Base-by-base conservation (phyloP, 2,329 filamentous ascomycete species). In the Fusarium agapanthi region DNA sequence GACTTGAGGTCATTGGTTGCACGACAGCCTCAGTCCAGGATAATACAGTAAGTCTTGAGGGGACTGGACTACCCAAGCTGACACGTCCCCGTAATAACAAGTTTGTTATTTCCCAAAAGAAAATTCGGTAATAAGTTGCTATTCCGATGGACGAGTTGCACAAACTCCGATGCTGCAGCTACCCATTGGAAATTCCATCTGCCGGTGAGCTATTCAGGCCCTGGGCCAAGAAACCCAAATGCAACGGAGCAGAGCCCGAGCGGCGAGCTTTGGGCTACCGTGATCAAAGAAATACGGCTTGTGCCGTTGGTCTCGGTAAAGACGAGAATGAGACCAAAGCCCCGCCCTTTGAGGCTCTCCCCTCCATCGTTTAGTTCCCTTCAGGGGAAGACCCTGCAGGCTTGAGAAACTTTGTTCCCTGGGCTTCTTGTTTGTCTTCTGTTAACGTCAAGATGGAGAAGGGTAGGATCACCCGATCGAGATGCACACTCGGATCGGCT, bases 321-420 rank as follows among this genome's bases (percentile, higher is more conserved):
- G 57, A 65, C 56, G 64, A 73, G 57, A 50, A 61, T 32, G 53
- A 48, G 35, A 57, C 32, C 35, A 11, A 57, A 56, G 15, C 8
- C 24, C 26, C 50, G 15, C 32, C 26, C 45, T 45, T 69, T 75
- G 67, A 75, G 73, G 73, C 73, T 76, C 63, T 58, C 74, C 59
- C 68, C 72, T 61, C 62, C 54, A 57, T 28, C 37, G 50, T 47
- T n/a, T 35, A 51, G 45, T 28, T 15, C 58, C 20, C 14, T 44
- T n/a, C 72, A 73, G 67, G 73, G 73, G 66, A 65, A 48, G 61
- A 60, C 75, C 75, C 72, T 75, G 70, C 55, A 64, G 66, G 30
- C 24, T 20, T 24, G 61, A 41, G 54, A 62, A 69, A 70, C 65
- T 55, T 53, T 68, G 57, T 63, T 61, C 40, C 28, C 30, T 32